Conservation (phyloP, 2,329 filamentous ascomycete genomes). For the Cercospora zeae-maydis region DNA sequence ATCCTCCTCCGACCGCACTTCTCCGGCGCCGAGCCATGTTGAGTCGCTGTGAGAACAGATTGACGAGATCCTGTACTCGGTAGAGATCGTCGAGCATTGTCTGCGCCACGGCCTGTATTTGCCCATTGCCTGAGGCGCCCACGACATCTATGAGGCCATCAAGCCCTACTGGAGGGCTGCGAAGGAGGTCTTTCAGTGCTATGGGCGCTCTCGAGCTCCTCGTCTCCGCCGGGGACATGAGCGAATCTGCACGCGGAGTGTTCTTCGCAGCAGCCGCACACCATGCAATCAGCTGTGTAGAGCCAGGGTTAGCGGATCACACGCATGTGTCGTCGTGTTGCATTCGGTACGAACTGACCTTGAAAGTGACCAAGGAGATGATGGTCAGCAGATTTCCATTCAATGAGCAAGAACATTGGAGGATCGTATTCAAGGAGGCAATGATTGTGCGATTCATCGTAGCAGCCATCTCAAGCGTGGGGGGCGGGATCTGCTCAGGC, state of each 20-base stretch:
- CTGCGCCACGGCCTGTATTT: conserved; percentile 3
- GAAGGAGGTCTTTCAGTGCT: conserved; percentile 3
- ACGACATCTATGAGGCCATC: conserved; percentile 1
- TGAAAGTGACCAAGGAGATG: conserved; percentile 6
- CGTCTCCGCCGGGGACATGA: background rate
- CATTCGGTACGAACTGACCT: background rate
- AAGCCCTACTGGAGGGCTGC: background rate
- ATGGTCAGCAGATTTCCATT: conserved; percentile 7
- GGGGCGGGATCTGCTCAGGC: conserved; percentile 5
- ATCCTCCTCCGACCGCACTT: conserved; percentile 2
- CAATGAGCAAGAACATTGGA: conserved; percentile 4
- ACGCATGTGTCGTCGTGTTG: background rate
- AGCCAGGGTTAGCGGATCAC: background rate
- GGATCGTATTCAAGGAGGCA: background rate
- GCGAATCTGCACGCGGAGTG: conserved; percentile 5
- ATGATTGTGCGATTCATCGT: conserved; percentile 4
- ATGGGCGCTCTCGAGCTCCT: background rate
- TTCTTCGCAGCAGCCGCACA: conserved; percentile 5
- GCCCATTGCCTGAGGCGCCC: background rate
- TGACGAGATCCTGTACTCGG: conserved; percentile 6
- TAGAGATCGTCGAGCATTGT: conserved; percentile 5
- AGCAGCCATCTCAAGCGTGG: conserved; percentile 7
- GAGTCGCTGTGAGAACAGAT: conserved; percentile 2
- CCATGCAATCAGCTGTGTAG: conserved; percentile 7
- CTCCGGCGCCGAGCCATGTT: conserved; percentile 1